These are phyloP conservation scores for Backusella westeae DNA, from an alignment of 192 early-diverging fungal species.

Conservation along the genomic window DNA sequence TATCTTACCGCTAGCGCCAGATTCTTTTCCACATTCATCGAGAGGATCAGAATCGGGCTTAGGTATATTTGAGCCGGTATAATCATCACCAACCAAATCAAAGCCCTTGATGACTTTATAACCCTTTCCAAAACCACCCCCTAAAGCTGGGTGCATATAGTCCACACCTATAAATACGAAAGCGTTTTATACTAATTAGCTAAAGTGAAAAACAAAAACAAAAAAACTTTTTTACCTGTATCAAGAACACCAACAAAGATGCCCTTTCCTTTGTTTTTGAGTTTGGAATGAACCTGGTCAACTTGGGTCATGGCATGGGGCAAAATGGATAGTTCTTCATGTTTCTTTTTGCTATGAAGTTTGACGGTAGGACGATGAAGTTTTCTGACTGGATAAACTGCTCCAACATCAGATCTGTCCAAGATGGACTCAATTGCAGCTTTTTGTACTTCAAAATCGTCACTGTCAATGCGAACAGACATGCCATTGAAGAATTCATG, in stretches of 20 bases:
- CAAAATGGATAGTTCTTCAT: conserved; percentile 3
- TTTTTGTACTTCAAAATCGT: neutral
- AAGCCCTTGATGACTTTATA: conserved; percentile 60
- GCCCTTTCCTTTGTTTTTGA: conserved; percentile 60
- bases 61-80: neutral
- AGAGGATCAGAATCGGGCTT: conserved; percentile 21
- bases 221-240: conserved; percentile 40
- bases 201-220: neutral
- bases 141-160: conserved; percentile 64
- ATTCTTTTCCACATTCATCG: conserved; percentile 14
- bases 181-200: neutral
- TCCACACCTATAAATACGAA: conserved; percentile 40
- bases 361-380: conserved; percentile 19
- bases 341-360: neutral
- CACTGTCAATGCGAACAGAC: conserved; percentile 11
- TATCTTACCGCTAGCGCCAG: conserved; percentile 16
- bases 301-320: conserved; percentile 61
- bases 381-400: conserved; percentile 18
- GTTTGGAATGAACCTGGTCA: conserved; percentile 44
- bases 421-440: conserved; percentile 8
- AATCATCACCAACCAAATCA: conserved; percentile 26
- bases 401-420: conserved; percentile 9
- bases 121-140: conserved; percentile 59
- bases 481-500: conserved; percentile 22
- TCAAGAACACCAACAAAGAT: conserved; percentile 69